phyloP scores from a whole-genome alignment of 371 early-diverging fungal genomes.

The Syncephalastrum monosporum region DNA sequence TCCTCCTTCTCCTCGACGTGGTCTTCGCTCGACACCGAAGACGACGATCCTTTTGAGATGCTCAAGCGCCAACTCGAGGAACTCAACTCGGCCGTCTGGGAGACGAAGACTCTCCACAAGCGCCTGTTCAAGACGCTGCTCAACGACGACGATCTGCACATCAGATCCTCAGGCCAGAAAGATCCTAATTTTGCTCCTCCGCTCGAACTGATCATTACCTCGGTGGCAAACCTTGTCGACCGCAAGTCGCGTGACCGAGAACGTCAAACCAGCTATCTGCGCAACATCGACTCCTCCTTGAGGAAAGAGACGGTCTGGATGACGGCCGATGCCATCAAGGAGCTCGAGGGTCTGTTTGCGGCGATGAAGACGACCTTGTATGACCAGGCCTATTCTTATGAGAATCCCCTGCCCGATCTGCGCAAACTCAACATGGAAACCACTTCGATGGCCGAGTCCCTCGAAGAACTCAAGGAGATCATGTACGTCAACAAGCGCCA shows the following conservation, averaged over 20 bases:
- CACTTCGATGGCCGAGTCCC: constrained; percentile 38
- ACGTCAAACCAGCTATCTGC: constrained; percentile 40
- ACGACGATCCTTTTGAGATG: constrained; percentile 51
- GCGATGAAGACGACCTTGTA: constrained; percentile 35
- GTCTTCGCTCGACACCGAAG: constrained; percentile 37
- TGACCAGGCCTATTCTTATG: constrained; percentile 35
- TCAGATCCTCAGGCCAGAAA: background rate
- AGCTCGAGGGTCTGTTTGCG: constrained; percentile 32
- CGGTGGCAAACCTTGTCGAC: constrained; percentile 43
- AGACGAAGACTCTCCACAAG: constrained; percentile 52
- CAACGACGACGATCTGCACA: constrained; percentile 36
- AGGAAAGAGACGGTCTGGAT: constrained; percentile 42
- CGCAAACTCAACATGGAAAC: constrained; percentile 43
- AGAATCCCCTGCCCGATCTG: constrained; percentile 42
- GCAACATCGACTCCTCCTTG: constrained; percentile 34
- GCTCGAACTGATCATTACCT: constrained; percentile 44
- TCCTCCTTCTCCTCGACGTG: constrained; percentile 36
- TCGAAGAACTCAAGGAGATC: constrained; percentile 52
- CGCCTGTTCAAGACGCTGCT: constrained; percentile 41
- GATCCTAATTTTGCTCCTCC: constrained; percentile 37
- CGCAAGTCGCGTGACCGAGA: constrained; percentile 47
- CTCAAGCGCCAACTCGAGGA: constrained; percentile 51
- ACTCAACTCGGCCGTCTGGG: constrained; percentile 46
- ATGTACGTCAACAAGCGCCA: constrained; percentile 54
- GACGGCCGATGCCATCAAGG: constrained; percentile 34